Evolutionary conservation across 768 basidiomycete genomes (phyloP).

Genomic region (Kwoniella botswanensis): DNA sequence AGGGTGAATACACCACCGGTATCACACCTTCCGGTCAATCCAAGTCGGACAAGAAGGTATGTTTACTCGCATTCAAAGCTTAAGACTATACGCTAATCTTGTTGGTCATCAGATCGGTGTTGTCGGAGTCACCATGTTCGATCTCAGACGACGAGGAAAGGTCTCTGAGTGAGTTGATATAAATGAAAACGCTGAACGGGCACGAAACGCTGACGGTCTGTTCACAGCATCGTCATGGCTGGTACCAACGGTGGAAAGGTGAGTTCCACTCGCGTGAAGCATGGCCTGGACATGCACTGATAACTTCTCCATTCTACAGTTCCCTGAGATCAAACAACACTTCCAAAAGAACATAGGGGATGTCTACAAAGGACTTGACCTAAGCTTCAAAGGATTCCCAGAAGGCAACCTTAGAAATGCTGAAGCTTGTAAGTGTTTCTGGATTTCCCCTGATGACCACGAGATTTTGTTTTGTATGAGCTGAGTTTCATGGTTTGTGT

Average conservation of each 20-base stretch:
- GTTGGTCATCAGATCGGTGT: slow-evolving; percentile 64
- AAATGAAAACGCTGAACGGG: background rate
- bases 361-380: slow-evolving; percentile 86
- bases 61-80: slow-evolving; percentile 8
- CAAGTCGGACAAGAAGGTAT: slow-evolving; percentile 90
- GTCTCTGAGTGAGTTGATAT: slow-evolving; percentile 55
- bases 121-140: slow-evolving; percentile 86
- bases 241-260: slow-evolving; percentile 77
- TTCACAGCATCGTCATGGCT: slow-evolving; percentile 69
- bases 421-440: slow-evolving; percentile 72
- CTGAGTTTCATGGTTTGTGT: background rate
- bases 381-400: slow-evolving; percentile 81
- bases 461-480: background rate
- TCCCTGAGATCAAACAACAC: slow-evolving; percentile 81
- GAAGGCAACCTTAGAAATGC: slow-evolving; percentile 71
- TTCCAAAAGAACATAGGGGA: slow-evolving; percentile 78
- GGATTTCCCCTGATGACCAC: background rate
- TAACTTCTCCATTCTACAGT: slow-evolving; percentile 60
- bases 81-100: background rate
- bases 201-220: background rate
- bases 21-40: slow-evolving; percentile 92
- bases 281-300: background rate
- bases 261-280: slow-evolving; percentile 2
- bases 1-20: slow-evolving; percentile 93
- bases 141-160: slow-evolving; percentile 83